phyloP scores from a whole-genome alignment of 805 yeast genomes.

The Kazachstania viticola region DNA sequence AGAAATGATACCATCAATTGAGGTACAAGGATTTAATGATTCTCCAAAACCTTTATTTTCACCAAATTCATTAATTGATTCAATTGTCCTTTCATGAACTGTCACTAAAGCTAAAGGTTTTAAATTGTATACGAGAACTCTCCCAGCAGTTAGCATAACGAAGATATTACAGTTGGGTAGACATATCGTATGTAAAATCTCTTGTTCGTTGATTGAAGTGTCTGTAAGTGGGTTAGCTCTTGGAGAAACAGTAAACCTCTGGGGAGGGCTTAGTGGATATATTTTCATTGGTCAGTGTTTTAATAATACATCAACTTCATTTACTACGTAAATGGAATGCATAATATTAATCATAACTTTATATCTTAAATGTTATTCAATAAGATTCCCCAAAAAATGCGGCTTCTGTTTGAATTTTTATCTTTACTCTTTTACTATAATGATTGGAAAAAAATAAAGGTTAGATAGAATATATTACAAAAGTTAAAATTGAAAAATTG shows the following conservation, averaged over 20 bases:
- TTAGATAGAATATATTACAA: too few relatives aligned
- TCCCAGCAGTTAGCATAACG: conserved; percentile 18
- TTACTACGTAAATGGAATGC: too few relatives aligned
- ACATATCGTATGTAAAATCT: conserved; percentile 16
- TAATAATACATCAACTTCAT: too few relatives aligned
- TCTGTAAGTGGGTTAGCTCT: conserved; percentile 4
- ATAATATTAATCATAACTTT: too few relatives aligned
- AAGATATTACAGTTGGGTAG: conserved; percentile 20
- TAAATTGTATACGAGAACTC: conserved; percentile 22
- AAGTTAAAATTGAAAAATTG: too few relatives aligned
- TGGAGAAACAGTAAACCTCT: conserved; percentile 11
- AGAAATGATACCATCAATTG: conserved; percentile 13
- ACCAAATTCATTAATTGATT: conserved; percentile 24
- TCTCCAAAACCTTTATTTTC: conserved; percentile 12
- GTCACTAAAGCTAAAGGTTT: conserved; percentile 26
- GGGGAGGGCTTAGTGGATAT: conserved; percentile 25
- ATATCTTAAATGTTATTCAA: too few relatives aligned
- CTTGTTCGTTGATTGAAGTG: conserved; percentile 8
- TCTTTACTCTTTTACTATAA: too few relatives aligned
- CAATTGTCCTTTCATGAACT: conserved; percentile 19
- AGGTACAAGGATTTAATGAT: conserved; percentile 7
- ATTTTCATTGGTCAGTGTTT: too few relatives aligned
- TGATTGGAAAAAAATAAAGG: too few relatives aligned
- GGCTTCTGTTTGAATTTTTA: too few relatives aligned
- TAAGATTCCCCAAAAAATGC: too few relatives aligned